Base-by-base conservation (phyloP, 2,329 filamentous ascomycete genomes). In the Albophoma yamanashiensis region DNA sequence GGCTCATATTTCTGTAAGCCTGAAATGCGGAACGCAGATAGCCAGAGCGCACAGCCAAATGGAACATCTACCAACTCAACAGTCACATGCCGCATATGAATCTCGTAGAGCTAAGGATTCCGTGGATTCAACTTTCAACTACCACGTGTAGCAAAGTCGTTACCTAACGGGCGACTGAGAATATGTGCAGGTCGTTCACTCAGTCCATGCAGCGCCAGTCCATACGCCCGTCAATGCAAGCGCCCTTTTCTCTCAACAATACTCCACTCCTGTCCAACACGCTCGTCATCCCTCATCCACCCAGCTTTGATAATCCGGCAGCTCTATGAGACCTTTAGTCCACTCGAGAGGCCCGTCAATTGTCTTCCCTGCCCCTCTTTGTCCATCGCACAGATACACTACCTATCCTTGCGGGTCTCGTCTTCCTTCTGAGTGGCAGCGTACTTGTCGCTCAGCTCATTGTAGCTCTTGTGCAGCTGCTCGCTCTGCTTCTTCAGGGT, bases 401-500 rank as follows among this genome's bases (percentile, higher is more conserved):
- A 68, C 59, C 63, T 67, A 17, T 79, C 76, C 79, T 89, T 89
- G 76, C 83, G 85, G 58, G 76, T 74, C 38, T 80, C 79, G 15
- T 71, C 74, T 55, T 80, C 76, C 60, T 75, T 67, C 65, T 82
- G 78, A 15, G 83, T 81, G 61, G 79, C 77, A 62, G 86, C 82
- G 67, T 92, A 88, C 80, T 94, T 86, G 71, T 97, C 92, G 64
- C 90, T 87, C 68, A 97, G 81, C 66, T 87, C 85, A 73, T 90
- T 85, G 76, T 97, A 97, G 79, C 95, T 92, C 71, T 86, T 84
- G 74, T 86, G 86, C 62, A 97, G 82, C 58, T 89, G 89, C 72
- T 89, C 85, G 64, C 87, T 84, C 83, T 99, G 94, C 82, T 95
- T 96, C 88, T 95, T 96, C 68, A 97, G 79, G 60, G 85, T 90